A percentile compares a stretch with the other conserved stretches of the same genome.
Conservation (phyloP, 208 protist genomes). For the Porcisia deanei region DNA sequence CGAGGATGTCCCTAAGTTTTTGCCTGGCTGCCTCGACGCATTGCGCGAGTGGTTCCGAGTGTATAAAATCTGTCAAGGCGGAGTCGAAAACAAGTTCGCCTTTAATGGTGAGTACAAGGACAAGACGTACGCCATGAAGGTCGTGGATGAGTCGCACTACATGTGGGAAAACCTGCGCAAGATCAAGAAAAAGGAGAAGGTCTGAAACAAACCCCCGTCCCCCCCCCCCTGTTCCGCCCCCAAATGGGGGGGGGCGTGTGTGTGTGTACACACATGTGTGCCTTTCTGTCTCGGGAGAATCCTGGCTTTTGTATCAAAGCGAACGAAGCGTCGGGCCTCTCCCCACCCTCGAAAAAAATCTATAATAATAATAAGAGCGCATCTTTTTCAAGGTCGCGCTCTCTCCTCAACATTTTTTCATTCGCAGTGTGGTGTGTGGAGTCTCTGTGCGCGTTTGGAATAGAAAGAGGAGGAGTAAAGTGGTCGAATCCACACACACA, state of each 20-base stretch:
- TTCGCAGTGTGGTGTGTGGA: too few species aligned
- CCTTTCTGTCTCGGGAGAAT: too few species aligned
- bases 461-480: too few species aligned
- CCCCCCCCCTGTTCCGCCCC: not conserved
- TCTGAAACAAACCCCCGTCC: slow-evolving; percentile 33
- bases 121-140: slow-evolving; percentile 83
- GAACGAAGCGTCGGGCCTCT: too few species aligned
- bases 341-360: too few species aligned
- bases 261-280: too few species aligned
- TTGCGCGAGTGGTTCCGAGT: slow-evolving; percentile 91
- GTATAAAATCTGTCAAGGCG: slow-evolving; percentile 93
- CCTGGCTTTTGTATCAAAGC: too few species aligned
- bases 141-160: slow-evolving; percentile 91
- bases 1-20: slow-evolving; percentile 84
- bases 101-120: slow-evolving; percentile 91
- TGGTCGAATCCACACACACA: too few species aligned
- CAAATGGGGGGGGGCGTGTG: not conserved
- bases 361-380: too few species aligned
- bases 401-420: too few species aligned
- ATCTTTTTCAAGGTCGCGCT: too few species aligned
- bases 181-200: slow-evolving; percentile 78
- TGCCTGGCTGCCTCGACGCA: slow-evolving; percentile 89
- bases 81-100: slow-evolving; percentile 92
- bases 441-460: too few species aligned
- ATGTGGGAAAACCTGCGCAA: slow-evolving; percentile 93